Conservation (phyloP, 2,329 filamentous ascomycete genomes). For the Scedosporium boydii region DNA sequence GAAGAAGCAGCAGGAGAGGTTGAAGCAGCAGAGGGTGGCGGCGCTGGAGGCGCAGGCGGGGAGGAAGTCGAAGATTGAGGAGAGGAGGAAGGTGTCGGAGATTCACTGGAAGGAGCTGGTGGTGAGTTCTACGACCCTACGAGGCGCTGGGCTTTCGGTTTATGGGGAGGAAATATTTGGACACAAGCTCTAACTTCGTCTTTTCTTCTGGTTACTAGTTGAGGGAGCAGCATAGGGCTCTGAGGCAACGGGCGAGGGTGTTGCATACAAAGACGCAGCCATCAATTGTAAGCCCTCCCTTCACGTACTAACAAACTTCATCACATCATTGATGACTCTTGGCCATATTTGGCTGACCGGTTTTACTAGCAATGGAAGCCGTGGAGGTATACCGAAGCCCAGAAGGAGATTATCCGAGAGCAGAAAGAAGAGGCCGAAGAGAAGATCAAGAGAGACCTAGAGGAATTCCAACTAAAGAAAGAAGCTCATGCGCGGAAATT, state of each 20-base stretch:
- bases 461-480: constrained; percentile 47
- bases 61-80: constrained; percentile 52
- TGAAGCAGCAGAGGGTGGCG: constrained; percentile 62
- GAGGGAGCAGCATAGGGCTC: constrained; percentile 61
- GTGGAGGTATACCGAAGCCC: constrained; percentile 60
- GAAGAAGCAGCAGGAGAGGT: constrained; percentile 67
- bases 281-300: constrained; percentile 63
- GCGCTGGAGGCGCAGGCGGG: constrained; percentile 58
- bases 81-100: constrained; percentile 58
- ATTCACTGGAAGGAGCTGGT: constrained; percentile 65
- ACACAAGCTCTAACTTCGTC: too few species aligned
- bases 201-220: constrained; percentile 49
- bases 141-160: neutral
- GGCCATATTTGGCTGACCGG: neutral
- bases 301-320: too few species aligned
- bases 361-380: constrained; percentile 70
- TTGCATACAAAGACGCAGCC: constrained; percentile 65
- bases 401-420: constrained; percentile 60
- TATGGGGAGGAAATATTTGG: neutral
- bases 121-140: constrained; percentile 39
- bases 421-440: constrained; percentile 60
- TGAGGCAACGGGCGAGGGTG: constrained; percentile 62
- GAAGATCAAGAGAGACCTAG: constrained; percentile 53
- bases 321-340: too few species aligned
- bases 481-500: constrained; percentile 24